Conservation (phyloP, 495 filamentous ascomycete species). For the Choiromyces venosus region DNA sequence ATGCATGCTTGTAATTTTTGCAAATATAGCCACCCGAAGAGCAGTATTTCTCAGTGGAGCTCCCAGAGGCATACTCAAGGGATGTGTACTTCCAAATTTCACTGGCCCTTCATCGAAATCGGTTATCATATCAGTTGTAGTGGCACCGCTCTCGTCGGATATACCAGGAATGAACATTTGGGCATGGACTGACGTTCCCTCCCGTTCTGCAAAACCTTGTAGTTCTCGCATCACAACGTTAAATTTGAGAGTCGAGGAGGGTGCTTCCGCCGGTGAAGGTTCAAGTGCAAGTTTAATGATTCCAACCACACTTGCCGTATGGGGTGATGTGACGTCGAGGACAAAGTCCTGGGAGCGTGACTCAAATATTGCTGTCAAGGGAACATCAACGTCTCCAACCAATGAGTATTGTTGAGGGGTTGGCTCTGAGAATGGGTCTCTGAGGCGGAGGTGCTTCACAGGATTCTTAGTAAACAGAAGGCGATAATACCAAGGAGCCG, state of each 20-base stretch:
- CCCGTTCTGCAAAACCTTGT: constrained; percentile 90
- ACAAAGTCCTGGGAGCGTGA: constrained; percentile 90
- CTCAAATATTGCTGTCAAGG: constrained; percentile 89
- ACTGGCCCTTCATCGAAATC: constrained; percentile 94
- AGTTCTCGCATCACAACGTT: constrained; percentile 98
- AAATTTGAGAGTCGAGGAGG: constrained; percentile 89
- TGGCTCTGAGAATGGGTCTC: constrained; percentile 80
- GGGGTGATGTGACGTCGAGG: constrained; percentile 84
- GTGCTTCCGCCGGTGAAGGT: constrained; percentile 87
- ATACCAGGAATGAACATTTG: constrained; percentile 92
- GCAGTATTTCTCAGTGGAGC: constrained; percentile 63
- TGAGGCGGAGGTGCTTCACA: constrained; percentile 58
- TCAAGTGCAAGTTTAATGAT: constrained; percentile 87
- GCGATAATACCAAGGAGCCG: constrained; percentile 33
- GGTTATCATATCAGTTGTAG: constrained; percentile 88
- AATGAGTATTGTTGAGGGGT: constrained; percentile 89
- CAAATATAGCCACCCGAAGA: constrained; percentile 87
- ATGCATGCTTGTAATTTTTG: constrained; percentile 85
- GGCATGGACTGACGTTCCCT: constrained; percentile 91
- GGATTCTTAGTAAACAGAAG: constrained; percentile 50
- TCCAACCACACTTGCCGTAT: constrained; percentile 81
- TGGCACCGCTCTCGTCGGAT: constrained; percentile 84
- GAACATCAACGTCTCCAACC: constrained; percentile 89
- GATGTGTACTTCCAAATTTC: constrained; percentile 94
- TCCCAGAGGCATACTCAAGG: constrained; percentile 91